phyloP scores from a whole-genome alignment of 768 basidiomycete species.

The Calocybe gangraenosa region DNA sequence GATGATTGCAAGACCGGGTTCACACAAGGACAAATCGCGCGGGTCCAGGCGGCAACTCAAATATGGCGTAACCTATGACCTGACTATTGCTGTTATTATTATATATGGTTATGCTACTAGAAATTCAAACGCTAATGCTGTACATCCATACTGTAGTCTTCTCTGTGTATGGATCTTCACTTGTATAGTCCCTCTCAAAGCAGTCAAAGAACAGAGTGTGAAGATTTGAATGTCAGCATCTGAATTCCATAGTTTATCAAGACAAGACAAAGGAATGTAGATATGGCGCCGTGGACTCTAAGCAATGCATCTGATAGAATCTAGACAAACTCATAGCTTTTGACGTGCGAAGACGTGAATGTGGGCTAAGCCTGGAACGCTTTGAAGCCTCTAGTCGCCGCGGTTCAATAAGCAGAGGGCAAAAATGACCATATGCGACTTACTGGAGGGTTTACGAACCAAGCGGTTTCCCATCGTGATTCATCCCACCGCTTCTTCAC shows the following conservation, averaged over 20 bases:
- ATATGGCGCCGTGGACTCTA: neutral
- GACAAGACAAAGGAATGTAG: too few species aligned
- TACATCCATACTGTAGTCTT: too few species aligned
- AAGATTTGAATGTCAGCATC: too few species aligned
- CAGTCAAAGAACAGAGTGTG: too few species aligned
- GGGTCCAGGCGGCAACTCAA: slow-evolving; percentile 25
- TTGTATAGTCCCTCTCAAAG: too few species aligned
- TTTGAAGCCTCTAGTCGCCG: slow-evolving; percentile 66
- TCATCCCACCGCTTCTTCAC: slow-evolving; percentile 67
- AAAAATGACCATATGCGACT: slow-evolving; percentile 21
- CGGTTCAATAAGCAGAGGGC: neutral
- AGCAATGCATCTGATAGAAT: too few species aligned
- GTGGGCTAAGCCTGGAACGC: slow-evolving; percentile 76
- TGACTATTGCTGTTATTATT: too few species aligned
- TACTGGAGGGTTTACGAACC: slow-evolving; percentile 90
- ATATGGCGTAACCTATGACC: too few species aligned
- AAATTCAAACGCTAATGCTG: too few species aligned
- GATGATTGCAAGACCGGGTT: slow-evolving; percentile 42
- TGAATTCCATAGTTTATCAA: too few species aligned
- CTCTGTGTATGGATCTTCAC: too few species aligned
- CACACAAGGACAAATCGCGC: slow-evolving; percentile 36
- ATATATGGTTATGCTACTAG: too few species aligned
- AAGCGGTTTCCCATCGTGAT: slow-evolving; percentile 81
- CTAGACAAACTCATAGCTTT: slow-evolving; percentile 25
- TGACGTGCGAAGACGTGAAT: slow-evolving; percentile 81